Conservation (phyloP, 1,284 basidiomycete genomes). For the Puccinia polysora region DNA sequence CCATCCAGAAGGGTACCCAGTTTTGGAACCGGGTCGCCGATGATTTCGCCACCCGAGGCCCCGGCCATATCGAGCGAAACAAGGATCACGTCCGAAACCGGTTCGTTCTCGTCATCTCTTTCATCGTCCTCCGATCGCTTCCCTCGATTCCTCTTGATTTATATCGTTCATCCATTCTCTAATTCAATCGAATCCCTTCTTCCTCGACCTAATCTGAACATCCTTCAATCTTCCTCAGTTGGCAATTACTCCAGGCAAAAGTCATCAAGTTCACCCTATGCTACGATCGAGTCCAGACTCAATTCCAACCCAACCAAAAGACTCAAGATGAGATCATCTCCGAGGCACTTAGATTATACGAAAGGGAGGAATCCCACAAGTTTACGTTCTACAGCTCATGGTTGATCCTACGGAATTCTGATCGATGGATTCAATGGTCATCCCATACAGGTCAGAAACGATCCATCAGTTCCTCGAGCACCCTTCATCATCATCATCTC, state of each 20-base stretch:
- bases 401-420: neutral
- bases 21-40: constrained; percentile 11
- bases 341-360: neutral
- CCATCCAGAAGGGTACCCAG: constrained; percentile 3
- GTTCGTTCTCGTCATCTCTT: neutral
- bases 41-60: neutral
- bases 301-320: neutral
- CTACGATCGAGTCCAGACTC: neutral
- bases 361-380: constrained; percentile 9
- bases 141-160: neutral
- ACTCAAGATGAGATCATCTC: neutral
- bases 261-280: neutral
- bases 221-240: neutral
- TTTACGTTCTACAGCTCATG: constrained; percentile 8
- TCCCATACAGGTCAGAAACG: too few relatives aligned
- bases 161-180: too few relatives aligned
- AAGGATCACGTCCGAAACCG: constrained; percentile 5
- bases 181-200: too few relatives aligned
- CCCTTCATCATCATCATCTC: neutral
- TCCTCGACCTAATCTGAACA: too few relatives aligned
- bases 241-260: constrained; percentile 2
- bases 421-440: neutral
- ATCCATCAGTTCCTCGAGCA: too few relatives aligned
- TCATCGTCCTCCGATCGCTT: neutral
- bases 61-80: neutral